Evolutionary conservation across 192 early-diverging fungal genomes (phyloP), one percentile per base, ranked within the genome.

Genomic region (Haplosporangium gracile): DNA sequence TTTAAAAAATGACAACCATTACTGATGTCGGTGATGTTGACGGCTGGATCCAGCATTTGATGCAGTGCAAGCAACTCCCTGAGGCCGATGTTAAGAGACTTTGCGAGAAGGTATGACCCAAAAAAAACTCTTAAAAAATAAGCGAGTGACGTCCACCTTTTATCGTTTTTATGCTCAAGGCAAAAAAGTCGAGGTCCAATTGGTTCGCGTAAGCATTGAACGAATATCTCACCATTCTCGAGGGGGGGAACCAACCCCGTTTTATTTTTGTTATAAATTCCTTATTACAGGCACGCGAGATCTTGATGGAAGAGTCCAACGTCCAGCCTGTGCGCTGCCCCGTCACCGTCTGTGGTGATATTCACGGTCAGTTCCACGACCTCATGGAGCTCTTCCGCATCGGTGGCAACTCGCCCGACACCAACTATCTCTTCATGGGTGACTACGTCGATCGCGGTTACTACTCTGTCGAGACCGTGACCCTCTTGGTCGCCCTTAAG

Each of bases 361-460:
- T 99, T 60, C 99, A 99, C 80, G 99, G 99, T 20, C 99, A 99
- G 88, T 99, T 99, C 85, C 97, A 97, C 87, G 99, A 99, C 88
- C 90, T 99, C 72, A 95, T 98, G 82, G 98, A 99, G 91, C 95
- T 99, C 38, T 98, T 99, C 90, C 95, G 95, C 73, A 98, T 98
- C 79, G 98, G 99, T 36, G 99, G 99, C 82, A 95, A 98, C 77
- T 96, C 96, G 38, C 98, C 99, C 9, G 94, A 98, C 81, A 99
- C 98, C 71, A 98, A 99, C 88, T 99, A 99, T 79, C 92, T 99
- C 26, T 99, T 99, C 88, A 97, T 99, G 97, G 98, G 98, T 55
- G 99, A 99, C 89, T 99, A 99, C 89, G 99, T 99, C 51, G 99
- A 99, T 89, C 95, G 99, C 73, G 99, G 99, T 38, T 99, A 99